phyloP scores from a whole-genome alignment of 768 basidiomycete species.

The Phylloporus sp. region DNA sequence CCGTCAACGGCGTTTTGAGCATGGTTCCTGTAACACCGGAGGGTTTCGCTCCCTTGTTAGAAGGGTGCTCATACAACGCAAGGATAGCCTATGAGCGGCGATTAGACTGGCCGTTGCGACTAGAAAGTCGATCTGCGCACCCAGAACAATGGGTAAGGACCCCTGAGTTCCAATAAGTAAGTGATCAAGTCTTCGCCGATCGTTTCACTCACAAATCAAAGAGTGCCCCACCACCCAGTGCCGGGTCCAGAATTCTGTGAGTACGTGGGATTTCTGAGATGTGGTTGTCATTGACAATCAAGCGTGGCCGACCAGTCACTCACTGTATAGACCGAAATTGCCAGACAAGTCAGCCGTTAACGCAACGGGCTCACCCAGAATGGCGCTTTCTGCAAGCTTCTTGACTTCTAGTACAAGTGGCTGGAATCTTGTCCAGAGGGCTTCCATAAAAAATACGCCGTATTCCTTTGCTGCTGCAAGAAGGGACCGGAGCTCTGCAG shows the following conservation, averaged over 20 bases:
- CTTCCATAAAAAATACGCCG: conserved; percentile 89
- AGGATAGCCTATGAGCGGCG: conserved; percentile 59
- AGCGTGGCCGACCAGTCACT: conserved; percentile 1
- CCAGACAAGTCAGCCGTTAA: conserved; percentile 74
- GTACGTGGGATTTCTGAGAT: conserved; percentile 56
- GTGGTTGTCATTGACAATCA: neutral
- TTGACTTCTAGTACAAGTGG: conserved; percentile 63
- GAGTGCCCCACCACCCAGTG: conserved; percentile 75
- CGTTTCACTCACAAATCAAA: conserved; percentile 65
- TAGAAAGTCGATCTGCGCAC: conserved; percentile 31
- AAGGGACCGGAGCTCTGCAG: conserved; percentile 69
- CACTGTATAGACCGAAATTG: conserved; percentile 63
- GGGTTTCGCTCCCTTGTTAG: conserved; percentile 57
- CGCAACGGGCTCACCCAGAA: conserved; percentile 61
- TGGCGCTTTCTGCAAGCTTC: conserved; percentile 54
- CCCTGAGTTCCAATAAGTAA: conserved; percentile 38
- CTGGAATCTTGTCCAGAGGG: conserved; percentile 83
- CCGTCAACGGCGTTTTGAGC: conserved; percentile 70
- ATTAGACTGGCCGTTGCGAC: conserved; percentile 9
- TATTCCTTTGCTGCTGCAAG: conserved; percentile 69
- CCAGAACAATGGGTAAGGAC: conserved; percentile 81
- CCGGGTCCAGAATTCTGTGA: conserved; percentile 74
- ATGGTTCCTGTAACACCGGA: conserved; percentile 62
- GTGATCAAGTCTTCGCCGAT: conserved; percentile 1
- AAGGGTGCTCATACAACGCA: conserved; percentile 71